Conservation (phyloP, 2,329 filamentous ascomycete genomes). For the Ascosphaera apis region DNA sequence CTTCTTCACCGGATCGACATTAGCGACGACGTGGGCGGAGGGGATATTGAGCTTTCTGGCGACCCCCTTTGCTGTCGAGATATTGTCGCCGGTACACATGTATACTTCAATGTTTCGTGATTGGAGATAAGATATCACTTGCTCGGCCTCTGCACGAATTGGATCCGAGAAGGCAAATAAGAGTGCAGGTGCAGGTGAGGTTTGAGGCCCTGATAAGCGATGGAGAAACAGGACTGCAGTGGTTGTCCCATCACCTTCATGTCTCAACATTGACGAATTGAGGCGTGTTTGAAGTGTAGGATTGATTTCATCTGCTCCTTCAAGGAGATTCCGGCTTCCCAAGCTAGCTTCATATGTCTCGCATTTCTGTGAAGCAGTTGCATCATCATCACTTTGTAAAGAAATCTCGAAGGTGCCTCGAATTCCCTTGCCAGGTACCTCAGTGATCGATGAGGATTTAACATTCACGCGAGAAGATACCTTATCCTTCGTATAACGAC, state of each 20-base stretch:
- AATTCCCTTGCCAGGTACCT: conserved; percentile 34
- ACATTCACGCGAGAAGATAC: conserved; percentile 8
- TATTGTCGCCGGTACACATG: conserved; percentile 86
- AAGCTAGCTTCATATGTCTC: conserved; percentile 26
- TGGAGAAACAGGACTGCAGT: conserved; percentile 22
- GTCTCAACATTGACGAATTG: not conserved
- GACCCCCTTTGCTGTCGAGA: conserved; percentile 61
- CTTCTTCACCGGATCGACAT: conserved; percentile 68
- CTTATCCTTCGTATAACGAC: conserved; percentile 22
- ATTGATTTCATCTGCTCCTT: conserved; percentile 3
- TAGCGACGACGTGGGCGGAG: conserved; percentile 52
- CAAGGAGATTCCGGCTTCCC: conserved; percentile 33
- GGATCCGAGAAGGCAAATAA: conserved; percentile 61
- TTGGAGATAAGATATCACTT: conserved; percentile 41
- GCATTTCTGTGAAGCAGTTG: conserved; percentile 5
- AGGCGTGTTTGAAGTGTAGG: not conserved
- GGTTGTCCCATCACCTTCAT: conserved; percentile 5
- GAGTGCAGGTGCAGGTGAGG: conserved; percentile 28
- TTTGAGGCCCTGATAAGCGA: conserved; percentile 4
- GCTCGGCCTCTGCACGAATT: conserved; percentile 46
- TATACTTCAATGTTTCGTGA: conserved; percentile 49
- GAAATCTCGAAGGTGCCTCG: conserved; percentile 25
- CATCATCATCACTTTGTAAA: not conserved
- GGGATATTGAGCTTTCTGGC: conserved; percentile 54
- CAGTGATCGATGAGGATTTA: conserved; percentile 22